These are phyloP conservation scores for Lolium multiflorum DNA, from an alignment of 176 grass and related monocot genomes.

Conservation along the genomic window DNA sequence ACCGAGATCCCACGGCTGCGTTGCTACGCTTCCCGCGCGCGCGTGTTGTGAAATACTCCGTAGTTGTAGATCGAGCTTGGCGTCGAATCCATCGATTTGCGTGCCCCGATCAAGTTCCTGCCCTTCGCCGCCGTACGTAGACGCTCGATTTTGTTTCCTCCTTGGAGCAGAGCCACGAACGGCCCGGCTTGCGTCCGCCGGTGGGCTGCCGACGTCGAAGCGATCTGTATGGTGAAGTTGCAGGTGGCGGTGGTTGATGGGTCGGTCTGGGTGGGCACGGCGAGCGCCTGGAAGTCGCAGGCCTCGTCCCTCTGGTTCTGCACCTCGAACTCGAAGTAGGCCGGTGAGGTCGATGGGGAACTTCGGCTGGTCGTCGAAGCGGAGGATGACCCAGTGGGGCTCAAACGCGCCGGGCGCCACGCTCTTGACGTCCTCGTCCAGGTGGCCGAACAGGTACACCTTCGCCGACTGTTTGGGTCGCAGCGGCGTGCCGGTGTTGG, in stretches of 20 bases:
- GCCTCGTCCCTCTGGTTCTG: conserved; percentile 47
- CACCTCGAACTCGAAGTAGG: too few species aligned
- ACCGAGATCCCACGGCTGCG: too few species aligned
- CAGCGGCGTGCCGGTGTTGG: conserved; percentile 64
- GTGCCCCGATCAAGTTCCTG: too few species aligned
- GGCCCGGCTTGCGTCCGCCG: too few species aligned
- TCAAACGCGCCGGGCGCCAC: conserved; percentile 80
- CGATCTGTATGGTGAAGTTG: conserved; percentile 31
- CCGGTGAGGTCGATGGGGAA: conserved; percentile 65
- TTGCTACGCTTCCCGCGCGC: too few species aligned
- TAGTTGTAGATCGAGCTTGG: too few species aligned
- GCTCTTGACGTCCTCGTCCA: conserved; percentile 83
- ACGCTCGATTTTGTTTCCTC: too few species aligned
- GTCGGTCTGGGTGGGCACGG: conserved; percentile 56
- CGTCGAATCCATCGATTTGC: too few species aligned
- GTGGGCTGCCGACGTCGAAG: neutral
- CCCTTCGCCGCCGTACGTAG: too few species aligned
- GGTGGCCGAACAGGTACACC: conserved; percentile 72
- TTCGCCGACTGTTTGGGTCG: conserved; percentile 78
- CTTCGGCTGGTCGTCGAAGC: conserved; percentile 80
- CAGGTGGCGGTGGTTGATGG: conserved; percentile 59
- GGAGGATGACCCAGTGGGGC: conserved; percentile 83
- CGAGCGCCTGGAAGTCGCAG: conserved; percentile 64
- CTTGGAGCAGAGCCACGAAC: too few species aligned
- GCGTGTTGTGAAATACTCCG: too few species aligned